Base-by-base conservation (phyloP, 2,329 filamentous ascomycete species). In the Mycosphaerelloides madeirae region DNA sequence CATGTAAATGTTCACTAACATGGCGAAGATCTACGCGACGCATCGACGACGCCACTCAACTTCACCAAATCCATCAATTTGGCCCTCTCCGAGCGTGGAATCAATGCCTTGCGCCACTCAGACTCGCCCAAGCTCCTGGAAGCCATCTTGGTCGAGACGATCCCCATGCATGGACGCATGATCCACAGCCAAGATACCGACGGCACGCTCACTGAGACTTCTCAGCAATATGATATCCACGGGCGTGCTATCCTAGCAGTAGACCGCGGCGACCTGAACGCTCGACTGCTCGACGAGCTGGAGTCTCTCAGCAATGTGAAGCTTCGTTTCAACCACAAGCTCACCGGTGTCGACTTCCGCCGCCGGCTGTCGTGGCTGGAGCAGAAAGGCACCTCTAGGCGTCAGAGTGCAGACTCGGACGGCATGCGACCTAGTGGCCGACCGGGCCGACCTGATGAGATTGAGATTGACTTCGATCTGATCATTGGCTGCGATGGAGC, bases 61-160 rank as follows among this genome's bases (percentile, higher is more conserved):
- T 96, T 96, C 63, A 95, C 90, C 49, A 95, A 89, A 66, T 97
- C 93, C n/a, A 98, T 98, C 73, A 98, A 98, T 63, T 72, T 98
- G 43, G 91, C 93, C 16, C 75, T 98, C 1, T 97, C 93, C 0
- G 90, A 97, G 65, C 82, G 93, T 46, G 93, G 93, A 25, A 90
- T 97, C 65, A 86, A 93, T 65, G 87, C 91, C 16, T 83, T 98
- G 68, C 78, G 79, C 41, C 74, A 85, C 56, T 80, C 86, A 1
- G 79, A 80, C 19, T 77, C 82, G 25, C 69, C 79, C 3, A 76
- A 74, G 3, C 76, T 97, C 29, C 72, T 95, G 25, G 76, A 90
- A 11, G 75, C 81, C 56, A 80, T 97, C 25, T 75, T 95, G 58
- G 72, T 72, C 1, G 80, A 84, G 40, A 91, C 90, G 0, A 88